Evolutionary conservation across 176 grass and related monocot genomes (phyloP), one percentile per base, ranked within the genome.

Genomic region (Stipa capillata): DNA sequence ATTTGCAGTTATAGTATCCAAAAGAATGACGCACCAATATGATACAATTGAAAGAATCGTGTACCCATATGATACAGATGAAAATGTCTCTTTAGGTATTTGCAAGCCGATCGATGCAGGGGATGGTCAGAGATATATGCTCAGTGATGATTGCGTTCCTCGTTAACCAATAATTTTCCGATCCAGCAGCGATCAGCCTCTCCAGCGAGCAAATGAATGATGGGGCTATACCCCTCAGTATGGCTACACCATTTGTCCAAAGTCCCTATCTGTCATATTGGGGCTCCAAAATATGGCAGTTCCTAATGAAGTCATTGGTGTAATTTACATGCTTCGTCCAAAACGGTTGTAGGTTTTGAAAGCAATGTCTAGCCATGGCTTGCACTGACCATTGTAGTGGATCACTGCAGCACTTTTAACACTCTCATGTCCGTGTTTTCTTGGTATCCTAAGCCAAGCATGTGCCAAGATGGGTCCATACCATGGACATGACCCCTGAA

Each of bases 331-430:
- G 77, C 52, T 90, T 97, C 3, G 85, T 84, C 93, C 93, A 97
- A 80, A 97, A 90, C 69, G 90, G 85, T 69, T 97, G 88, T 39
- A 97, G 83, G 82, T 90, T 84, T 93, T 97, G 74, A 93, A 97
- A 53, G 87, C 90, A 75, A 97, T 97, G 64, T 88, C 90, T 64
- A 97, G 80, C 93, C 93, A 97, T 65, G 93, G 93, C 47, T 93
- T 97, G 78, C 90, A 93, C 88, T 97, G 93, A 7, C 90, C 93
- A 84, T 97, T 97, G 83, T 92, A 97, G 54, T 97, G 93, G 62
- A 97, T 78, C 28, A 97, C 93, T 9, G 88, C 90, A 84, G 93
- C 85, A 49, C 85, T 86, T 64, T 77, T 89, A 50, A 86, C 85
- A 76, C 77, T 86, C 24, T 90, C 85, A 23, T 72, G 58, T 90